Base-by-base conservation (phyloP, 176 grass and related monocot genomes). In the Oryza officinalis region DNA sequence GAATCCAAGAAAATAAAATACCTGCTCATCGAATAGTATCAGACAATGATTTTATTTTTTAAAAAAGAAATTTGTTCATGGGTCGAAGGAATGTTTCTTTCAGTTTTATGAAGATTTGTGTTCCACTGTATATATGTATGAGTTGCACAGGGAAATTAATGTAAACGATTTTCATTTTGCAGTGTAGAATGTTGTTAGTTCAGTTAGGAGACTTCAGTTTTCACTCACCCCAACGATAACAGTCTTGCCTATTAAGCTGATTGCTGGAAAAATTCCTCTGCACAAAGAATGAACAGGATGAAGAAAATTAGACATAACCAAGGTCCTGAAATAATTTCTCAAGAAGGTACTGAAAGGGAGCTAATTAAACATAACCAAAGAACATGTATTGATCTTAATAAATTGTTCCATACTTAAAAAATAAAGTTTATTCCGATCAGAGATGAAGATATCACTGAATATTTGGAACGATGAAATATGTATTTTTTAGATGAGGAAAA, bases 1-100 rank as follows among this genome's bases (percentile, higher is more conserved):
- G n/a, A 91, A 94, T 13, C 92, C 92, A 66, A 94, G 25, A 18
- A 94, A 91, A 66, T 94, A 94, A 63, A 94, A 85, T 15, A 94
- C 86, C 92, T 94, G 81, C 72, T 89, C 40, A 63, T 54, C 47
- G 75, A n/a, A 74, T 6, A 22, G 18, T 9, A 27, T 61, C 23
- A 32, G 49, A 17, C 75, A 49, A 52, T 1, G 2, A 5, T 72
- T 35, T 65, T 38, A 1, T 78, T 47, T 47, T 5, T n/a, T 72
- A 10, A 41, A 10, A 40, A 41, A 41, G 8, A 6, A 37, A 37
- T 71, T 30, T 25, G 57, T n/a, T 61, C 18, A 33, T 57, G 4
- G 0, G 20, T 32, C 35, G 23, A 64, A 47, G 27, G 9, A 0
- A 31, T 63, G 40, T n/a, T 4, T 57, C 7, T 26, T 71, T 13